Base-by-base conservation (phyloP, 306 rosid species). In the Rosa chinensis region DNA sequence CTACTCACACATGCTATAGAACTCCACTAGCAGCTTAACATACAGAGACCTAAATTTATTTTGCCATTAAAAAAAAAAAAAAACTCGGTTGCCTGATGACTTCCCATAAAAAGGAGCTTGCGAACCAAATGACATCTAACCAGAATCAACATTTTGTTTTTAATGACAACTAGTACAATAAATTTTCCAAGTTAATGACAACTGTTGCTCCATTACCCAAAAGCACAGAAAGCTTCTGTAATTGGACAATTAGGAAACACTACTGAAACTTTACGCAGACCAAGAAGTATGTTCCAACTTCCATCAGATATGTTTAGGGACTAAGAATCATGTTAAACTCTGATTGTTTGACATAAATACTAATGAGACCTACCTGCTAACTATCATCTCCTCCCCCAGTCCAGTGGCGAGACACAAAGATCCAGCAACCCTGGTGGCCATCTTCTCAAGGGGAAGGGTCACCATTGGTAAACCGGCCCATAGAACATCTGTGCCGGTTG, bases 361-460 rank as follows among this genome's bases (percentile, higher is more conserved):
- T 32, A 63, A 28, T 42, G 25, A 49, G 39, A 32, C 4, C 56
- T 55, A 92, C 99, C 92, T 91, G 88, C 77, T 89, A 72, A 96
- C 99, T 87, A 96, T 91, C 99, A 96, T 96, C 88, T 91, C 99
- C 8, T 96, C 94, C 49, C 98, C 99, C 21, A 96, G 78, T 73
- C 98, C 98, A 66, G 99, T 89, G 32, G 99, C 92, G 23, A 93
- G 89, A 82, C 98, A 93, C 40, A 96, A 97, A 56, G 99, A 96
- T 42, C 98, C 99, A 66, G 99, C 99, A 89, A 96, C 99, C 84
- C 99, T 87, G 32, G 99, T 96, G 72, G 99, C 99, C 99, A 96
- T 96, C 87, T 93, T 93, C 85, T 93, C 97, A 53, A 93, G 97
- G 70, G 99, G 99, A 81, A 93, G 85, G 74, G 99, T 96, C 80